Evolutionary conservation across 495 filamentous ascomycete genomes (phyloP), one percentile per base, ranked within the genome.

Genomic region (Podospora didyma): DNA sequence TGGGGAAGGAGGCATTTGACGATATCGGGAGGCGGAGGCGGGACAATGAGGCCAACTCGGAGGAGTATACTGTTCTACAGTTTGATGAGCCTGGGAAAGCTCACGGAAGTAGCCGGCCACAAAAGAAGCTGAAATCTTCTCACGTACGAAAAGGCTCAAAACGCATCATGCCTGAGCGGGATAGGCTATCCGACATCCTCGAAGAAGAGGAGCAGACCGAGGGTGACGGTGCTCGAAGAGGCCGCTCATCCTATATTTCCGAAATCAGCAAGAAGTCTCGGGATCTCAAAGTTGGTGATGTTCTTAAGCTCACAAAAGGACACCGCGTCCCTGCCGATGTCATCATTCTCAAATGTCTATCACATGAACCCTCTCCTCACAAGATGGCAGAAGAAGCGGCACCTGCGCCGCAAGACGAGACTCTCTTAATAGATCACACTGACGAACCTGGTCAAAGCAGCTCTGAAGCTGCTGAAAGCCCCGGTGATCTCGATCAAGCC

Each of bases 1-100:
- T 99, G 56, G 93, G 91, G 20, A 99, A 99, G 68, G 95, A 99
- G 70, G 95, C 95, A 2, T 83, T 89, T 49, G 95, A 99, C 71
- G 95, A 99, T 73, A 88, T 99, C 64, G 86, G 82, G 47, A 77
- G 95, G 44, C 78, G 95, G 56, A 79, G 86, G 39, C 82, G 95
- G 57, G 95, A 99, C 74, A 85, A 86, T 14, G 95, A 97, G 73
- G 92, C 93, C 1, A 99, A 99, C 71, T 86, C 92, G 7, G 95
- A 99, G 71, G 83, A 83, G 49, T 97, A 94, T 64, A 87, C 82
- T 2, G 88, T 95, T 16, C 65, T 99, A 26, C 80, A 77, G 6
- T 88, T 97, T 61, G 82, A 74, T 34, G 74, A 79, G 46, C 68
- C 71, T 6, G 67, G 67, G 56, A 57, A 69, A 61, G 58, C 63